Evolutionary conservation across 148 eudicot genomes (phyloP), one percentile per base, ranked within the genome.

Genomic region (Cornus suecica): DNA sequence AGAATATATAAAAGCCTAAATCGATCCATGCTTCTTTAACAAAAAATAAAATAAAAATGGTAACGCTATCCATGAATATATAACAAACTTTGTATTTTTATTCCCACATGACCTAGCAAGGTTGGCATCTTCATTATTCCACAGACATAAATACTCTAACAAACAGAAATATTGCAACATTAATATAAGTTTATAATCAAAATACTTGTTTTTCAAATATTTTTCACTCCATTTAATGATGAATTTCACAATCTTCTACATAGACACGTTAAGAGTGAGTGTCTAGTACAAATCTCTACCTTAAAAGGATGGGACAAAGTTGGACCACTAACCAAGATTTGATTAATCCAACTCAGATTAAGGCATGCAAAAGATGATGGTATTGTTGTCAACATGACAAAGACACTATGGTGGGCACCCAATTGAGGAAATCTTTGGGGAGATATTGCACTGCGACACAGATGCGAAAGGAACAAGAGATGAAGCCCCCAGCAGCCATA

Each of bases 391-490:
- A 32, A 5, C 54, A 48, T 9, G n/a, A 34, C 51, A 61, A 64
- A 26, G 76, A 37, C 76, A 74, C 62, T 2, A 37, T 8, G 24
- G 54, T 65, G 72, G 78, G 78, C 78, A 75, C 72, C 78, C 78
- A 75, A 52, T 76, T 76, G 69, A 32, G 74, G 79, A 76, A 76
- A 76, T 61, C 45, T 60, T 58, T 51, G 0, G 9, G 9, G 69
- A 74, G 34, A 65, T 51, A 51, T 74, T 30, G 75, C 60, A 37
- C 42, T 37, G 37, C n/a, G 63, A 11, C 16, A 61, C 66, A 60
- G 22, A 74, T 26, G 34, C 51, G 77, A 74, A 65, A 74, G 71
- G 27, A 65, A 74, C 63, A 66, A 51, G 70, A 48, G 62, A 51
- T 8, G 22, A 42, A 29, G 2, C 16, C 8, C 6, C 63, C n/a